Conservation (phyloP, 169 alveolate genomes). For the Plasmodium gaboni region DNA sequence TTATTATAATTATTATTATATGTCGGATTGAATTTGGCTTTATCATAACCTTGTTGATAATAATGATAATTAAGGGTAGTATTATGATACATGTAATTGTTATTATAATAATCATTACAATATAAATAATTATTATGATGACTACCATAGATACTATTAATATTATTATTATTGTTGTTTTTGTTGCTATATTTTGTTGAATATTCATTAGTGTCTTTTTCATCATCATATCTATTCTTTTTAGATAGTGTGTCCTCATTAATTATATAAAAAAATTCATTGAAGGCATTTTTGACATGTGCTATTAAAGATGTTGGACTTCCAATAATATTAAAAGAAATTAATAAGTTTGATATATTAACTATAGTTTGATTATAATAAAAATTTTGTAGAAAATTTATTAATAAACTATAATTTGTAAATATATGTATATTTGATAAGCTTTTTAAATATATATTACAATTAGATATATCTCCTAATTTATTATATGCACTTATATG, state of each 20-base stretch:
- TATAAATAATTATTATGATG: no score
- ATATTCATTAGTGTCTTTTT: neutral
- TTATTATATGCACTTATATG: constrained; percentile 64
- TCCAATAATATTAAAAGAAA: constrained; percentile 58
- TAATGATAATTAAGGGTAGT: neutral
- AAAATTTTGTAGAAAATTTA: constrained; percentile 27
- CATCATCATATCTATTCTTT: neutral
- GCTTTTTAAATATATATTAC: constrained; percentile 41
- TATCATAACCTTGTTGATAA: neutral
- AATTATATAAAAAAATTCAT: constrained; percentile 27
- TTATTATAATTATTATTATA: no score
- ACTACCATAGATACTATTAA: no score
- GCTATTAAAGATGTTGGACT: constrained; percentile 62
- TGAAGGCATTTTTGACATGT: constrained; percentile 49
- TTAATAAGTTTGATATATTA: constrained; percentile 29
- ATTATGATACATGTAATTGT: no score
- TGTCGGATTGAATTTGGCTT: neutral
- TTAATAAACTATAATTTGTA: constrained; percentile 12
- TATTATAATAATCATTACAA: no score
- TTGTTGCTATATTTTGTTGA: neutral
- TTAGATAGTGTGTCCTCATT: constrained; percentile 7
- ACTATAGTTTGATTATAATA: constrained; percentile 54
- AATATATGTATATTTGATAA: constrained; percentile 53
- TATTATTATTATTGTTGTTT: no score
- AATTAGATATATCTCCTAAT: constrained; percentile 58